A percentile compares a stretch with the other conserved stretches of the same genome.
phyloP scores from a whole-genome alignment of 148 eudicot species.

The Camellia granthamiana region DNA sequence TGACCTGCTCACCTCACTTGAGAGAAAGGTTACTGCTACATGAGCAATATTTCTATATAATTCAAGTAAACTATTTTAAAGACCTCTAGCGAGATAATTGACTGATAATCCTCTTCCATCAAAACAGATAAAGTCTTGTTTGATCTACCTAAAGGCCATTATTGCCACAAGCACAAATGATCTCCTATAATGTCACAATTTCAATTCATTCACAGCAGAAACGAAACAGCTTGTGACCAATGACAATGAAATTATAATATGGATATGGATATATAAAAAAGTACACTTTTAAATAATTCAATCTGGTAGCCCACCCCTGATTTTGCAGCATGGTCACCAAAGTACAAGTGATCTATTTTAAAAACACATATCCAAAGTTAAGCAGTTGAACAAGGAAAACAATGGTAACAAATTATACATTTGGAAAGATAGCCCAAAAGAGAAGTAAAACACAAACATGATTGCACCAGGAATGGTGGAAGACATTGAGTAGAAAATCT shows the following conservation, averaged over 20 bases:
- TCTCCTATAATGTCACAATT: not conserved
- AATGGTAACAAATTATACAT: not conserved
- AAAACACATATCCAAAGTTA: not conserved
- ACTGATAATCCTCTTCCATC: not conserved
- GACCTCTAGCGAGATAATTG: not conserved
- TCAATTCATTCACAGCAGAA: not conserved
- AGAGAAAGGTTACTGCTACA: not conserved
- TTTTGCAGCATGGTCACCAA: not conserved
- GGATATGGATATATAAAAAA: not conserved
- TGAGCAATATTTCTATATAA: not conserved
- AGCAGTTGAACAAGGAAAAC: not conserved
- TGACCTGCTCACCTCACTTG: not conserved
- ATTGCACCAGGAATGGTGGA: not conserved
- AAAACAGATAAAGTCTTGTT: constrained; percentile 6
- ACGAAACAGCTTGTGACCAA: not conserved
- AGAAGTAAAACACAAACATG: not conserved
- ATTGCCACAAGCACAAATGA: not conserved
- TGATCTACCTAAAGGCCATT: not conserved
- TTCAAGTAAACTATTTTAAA: not conserved
- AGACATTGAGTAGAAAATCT: not conserved
- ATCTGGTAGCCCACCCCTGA: not conserved
- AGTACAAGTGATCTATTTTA: not conserved
- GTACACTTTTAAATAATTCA: not conserved
- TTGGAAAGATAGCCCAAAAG: not conserved
- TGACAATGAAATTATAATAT: not conserved